These are phyloP conservation scores for Tubosaeta sp. DNA, from an alignment of 768 basidiomycete species.

Conservation along the genomic window DNA sequence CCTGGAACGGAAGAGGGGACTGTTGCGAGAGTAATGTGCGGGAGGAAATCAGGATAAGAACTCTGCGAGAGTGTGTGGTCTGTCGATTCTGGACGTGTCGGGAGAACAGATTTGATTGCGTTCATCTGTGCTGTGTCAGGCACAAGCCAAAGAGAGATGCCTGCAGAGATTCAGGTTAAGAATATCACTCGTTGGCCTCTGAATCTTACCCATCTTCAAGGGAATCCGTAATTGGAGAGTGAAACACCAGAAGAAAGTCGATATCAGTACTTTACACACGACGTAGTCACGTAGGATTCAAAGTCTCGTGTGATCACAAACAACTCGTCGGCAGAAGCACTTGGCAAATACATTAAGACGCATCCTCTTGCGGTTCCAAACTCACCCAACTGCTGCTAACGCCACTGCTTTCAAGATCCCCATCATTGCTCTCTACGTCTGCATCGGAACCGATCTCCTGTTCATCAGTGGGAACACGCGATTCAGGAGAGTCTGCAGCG, in stretches of 20 bases:
- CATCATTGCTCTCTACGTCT: conserved; percentile 63
- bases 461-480: conserved; percentile 11
- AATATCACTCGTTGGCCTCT: neutral
- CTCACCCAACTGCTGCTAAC: conserved; percentile 72
- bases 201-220: conserved; percentile 24
- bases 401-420: conserved; percentile 45
- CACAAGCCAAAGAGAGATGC: conserved; percentile 68
- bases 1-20: conserved; percentile 25
- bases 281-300: neutral
- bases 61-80: conserved; percentile 21
- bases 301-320: neutral
- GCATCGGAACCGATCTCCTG: conserved; percentile 57
- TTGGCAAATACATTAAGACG: neutral
- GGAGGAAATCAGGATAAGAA: conserved; percentile 59
- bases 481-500: conserved; percentile 11
- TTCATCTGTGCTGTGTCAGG: conserved; percentile 43
- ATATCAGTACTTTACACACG: conserved; percentile 7
- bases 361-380: conserved; percentile 32
- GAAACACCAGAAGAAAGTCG: neutral
- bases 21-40: conserved; percentile 67
- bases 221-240: too few species aligned
- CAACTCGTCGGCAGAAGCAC: neutral
- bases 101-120: conserved; percentile 48
- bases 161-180: conserved; percentile 29
- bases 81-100: conserved; percentile 25